Conservation (phyloP, 768 basidiomycete genomes). For the Epithele typhae region DNA sequence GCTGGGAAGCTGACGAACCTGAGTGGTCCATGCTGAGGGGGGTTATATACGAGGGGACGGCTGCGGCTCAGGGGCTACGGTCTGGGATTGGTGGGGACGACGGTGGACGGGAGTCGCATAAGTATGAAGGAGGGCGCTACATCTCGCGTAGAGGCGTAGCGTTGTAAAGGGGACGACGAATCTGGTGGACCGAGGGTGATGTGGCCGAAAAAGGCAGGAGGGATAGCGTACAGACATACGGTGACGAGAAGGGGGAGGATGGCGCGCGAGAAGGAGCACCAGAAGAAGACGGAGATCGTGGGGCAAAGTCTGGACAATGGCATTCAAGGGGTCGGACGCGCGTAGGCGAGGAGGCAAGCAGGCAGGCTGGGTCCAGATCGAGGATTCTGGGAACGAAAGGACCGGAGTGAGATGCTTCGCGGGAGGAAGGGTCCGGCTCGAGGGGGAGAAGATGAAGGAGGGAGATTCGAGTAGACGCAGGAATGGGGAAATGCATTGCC, state of each 20-base stretch:
- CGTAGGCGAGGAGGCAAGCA: neutral
- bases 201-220: too few relatives aligned
- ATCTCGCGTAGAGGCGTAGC: conserved; percentile 1
- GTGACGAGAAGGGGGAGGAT: too few relatives aligned
- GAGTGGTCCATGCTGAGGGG: neutral
- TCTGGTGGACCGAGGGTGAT: too few relatives aligned
- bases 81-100: neutral
- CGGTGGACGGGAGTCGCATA: neutral
- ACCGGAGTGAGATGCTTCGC: conserved; percentile 7
- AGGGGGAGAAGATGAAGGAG: too few relatives aligned
- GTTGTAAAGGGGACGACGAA: conserved; percentile 13
- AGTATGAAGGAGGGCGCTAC: too few relatives aligned
- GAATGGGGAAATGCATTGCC: too few relatives aligned
- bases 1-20: neutral
- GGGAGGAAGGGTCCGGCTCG: conserved; percentile 7
- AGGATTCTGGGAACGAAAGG: conserved; percentile 1
- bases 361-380: conserved; percentile 13
- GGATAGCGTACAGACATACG: too few relatives aligned
- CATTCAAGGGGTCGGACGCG: neutral
- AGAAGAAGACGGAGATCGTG: too few relatives aligned
- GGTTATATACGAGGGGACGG: neutral
- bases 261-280: too few relatives aligned
- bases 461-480: too few relatives aligned
- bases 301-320: too few relatives aligned
- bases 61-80: neutral